Conservation (phyloP, 2,329 filamentous ascomycete genomes). For the Pseudogymnoascus sp. region DNA sequence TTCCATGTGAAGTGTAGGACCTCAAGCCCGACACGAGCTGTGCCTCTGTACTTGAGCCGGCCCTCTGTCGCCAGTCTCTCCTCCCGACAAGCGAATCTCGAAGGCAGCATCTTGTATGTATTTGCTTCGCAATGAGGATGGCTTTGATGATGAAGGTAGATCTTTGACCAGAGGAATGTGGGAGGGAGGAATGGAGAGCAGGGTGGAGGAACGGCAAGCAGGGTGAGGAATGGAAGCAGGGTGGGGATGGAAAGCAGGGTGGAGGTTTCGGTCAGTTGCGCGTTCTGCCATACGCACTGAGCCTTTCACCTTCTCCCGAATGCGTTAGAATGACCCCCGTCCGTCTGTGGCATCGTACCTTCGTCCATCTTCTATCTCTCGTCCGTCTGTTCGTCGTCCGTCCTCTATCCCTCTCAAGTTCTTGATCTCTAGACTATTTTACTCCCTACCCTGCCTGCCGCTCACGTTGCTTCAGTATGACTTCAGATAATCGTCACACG, state of each 20-base stretch:
- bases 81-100: slow-evolving; percentile 11
- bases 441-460: not conserved
- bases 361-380: not conserved
- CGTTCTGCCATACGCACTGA: not conserved
- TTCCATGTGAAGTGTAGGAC: slow-evolving; percentile 16
- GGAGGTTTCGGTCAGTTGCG: not conserved
- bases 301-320: not conserved
- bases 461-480: not conserved
- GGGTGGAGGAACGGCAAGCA: not conserved
- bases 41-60: slow-evolving; percentile 17
- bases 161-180: not conserved
- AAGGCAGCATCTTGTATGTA: not conserved
- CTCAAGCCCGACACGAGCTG: slow-evolving; percentile 14
- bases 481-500: not conserved
- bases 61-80: slow-evolving; percentile 13
- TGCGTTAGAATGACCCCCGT: not conserved
- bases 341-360: not conserved
- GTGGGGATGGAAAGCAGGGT: too few species aligned
- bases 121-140: not conserved
- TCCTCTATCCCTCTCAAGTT: too few species aligned
- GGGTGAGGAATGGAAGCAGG: not conserved
- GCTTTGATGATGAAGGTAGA: not conserved
- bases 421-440: not conserved
- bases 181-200: not conserved
- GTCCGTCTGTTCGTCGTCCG: not conserved